Percentiles rank a stretch among this genome's conserved stretches.
Evolutionary conservation across 805 yeast genomes (phyloP).

Genomic region (Teunomyces aglyptinius): DNA sequence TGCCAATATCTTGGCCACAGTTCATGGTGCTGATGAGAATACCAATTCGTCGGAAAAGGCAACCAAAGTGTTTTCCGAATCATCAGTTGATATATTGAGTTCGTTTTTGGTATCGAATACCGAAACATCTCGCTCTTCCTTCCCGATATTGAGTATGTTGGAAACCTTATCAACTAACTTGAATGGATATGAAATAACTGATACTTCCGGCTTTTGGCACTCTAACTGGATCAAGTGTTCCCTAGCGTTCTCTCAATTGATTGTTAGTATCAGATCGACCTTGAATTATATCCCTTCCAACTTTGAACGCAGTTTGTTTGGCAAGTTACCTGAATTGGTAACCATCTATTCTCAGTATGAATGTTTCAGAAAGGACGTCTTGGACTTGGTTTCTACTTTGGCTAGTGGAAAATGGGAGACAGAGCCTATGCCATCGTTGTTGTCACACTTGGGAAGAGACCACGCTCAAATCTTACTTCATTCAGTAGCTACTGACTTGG

Average conservation of each 20-base stretch:
- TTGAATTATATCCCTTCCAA: conserved; percentile 54
- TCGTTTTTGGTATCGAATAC: conserved; percentile 55
- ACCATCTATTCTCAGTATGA: conserved; percentile 52
- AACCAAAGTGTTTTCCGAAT: conserved; percentile 46
- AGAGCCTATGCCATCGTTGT: conserved; percentile 67
- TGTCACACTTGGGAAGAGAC: conserved; percentile 75
- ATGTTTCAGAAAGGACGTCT: conserved; percentile 47
- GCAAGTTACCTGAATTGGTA: conserved; percentile 54
- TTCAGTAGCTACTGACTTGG: conserved; percentile 61
- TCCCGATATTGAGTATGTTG: conserved; percentile 52
- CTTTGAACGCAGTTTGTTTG: conserved; percentile 62
- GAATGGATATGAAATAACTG: conserved; percentile 38
- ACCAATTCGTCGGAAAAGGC: conserved; percentile 32
- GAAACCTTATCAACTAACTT: conserved; percentile 42
- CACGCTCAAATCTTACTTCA: conserved; percentile 58
- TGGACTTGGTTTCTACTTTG: conserved; percentile 56
- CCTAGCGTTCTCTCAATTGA: conserved; percentile 54
- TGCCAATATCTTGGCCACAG: conserved; percentile 48
- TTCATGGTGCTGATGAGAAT: conserved; percentile 52
- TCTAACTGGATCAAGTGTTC: conserved; percentile 49
- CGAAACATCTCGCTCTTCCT: conserved; percentile 51
- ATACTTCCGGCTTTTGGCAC: conserved; percentile 46
- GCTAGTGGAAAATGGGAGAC: conserved; percentile 55
- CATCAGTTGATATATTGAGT: conserved; percentile 45
- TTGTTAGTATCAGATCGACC: conserved; percentile 56